Conservation (phyloP, 306 rosid genomes). For the Luffa acutangula region DNA sequence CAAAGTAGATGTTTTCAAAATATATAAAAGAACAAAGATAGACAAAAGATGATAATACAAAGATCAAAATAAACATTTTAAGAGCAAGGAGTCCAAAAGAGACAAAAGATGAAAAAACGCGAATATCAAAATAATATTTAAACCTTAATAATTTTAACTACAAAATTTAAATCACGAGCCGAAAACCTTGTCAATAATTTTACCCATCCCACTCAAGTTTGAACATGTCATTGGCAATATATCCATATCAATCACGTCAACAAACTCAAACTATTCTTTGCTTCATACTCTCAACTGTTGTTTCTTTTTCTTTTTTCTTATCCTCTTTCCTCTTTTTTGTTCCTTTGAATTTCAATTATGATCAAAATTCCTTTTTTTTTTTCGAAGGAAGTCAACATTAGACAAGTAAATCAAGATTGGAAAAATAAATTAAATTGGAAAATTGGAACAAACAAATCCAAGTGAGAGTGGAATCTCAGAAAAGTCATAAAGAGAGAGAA, state of each 20-base stretch:
- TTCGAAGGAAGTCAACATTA: neutral
- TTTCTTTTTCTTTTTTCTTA: neutral
- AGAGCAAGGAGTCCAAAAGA: too few species aligned
- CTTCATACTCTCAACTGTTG: neutral
- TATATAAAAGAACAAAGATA: too few species aligned
- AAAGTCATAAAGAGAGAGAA: neutral
- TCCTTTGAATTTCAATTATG: neutral
- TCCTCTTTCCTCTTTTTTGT: neutral
- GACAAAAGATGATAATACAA: too few species aligned
- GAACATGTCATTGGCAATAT: too few species aligned
- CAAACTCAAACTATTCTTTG: neutral
- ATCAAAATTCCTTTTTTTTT: neutral
- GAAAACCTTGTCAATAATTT: too few species aligned
- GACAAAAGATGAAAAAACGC: too few species aligned
- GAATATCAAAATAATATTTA: too few species aligned
- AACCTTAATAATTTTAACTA: too few species aligned
- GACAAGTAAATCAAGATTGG: neutral
- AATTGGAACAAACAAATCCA: neutral
- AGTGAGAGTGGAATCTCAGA: neutral
- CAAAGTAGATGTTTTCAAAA: too few species aligned
- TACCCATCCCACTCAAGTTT: too few species aligned
- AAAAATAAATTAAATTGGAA: neutral
- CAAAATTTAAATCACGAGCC: too few species aligned
- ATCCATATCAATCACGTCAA: neutral
- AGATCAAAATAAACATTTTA: too few species aligned